These are phyloP conservation scores for Apiospora aurea DNA, from an alignment of 2,329 filamentous ascomycete species.

Conservation along the genomic window DNA sequence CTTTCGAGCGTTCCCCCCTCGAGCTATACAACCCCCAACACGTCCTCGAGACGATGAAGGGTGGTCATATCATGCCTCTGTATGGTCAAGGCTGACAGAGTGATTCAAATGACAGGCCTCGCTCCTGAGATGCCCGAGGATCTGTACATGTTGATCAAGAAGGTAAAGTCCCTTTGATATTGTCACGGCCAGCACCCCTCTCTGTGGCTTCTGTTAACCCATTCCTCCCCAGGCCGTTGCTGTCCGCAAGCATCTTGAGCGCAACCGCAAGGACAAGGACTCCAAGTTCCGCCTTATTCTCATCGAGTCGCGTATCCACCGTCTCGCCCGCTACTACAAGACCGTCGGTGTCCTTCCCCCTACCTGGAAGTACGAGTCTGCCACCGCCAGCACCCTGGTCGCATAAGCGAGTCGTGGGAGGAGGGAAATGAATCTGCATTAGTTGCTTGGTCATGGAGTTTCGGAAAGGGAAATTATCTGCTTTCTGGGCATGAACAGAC, in stretches of 20 bases:
- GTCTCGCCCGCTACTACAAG: conserved; percentile 99
- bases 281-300: conserved; percentile 99
- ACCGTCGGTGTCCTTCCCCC: conserved; percentile 84
- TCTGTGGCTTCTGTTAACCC: conserved; percentile 31
- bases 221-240: conserved; percentile 74
- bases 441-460: conserved; percentile 42
- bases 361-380: conserved; percentile 99
- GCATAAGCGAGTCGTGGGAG: conserved; percentile 65
- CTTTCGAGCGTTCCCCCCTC: conserved; percentile 8
- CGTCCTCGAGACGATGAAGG: conserved; percentile 29
- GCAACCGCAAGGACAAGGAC: conserved; percentile 99
- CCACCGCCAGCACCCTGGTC: conserved; percentile 93
- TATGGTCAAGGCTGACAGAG: conserved; percentile 93
- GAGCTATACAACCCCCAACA: conserved; percentile 24
- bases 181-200: background rate
- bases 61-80: conserved; percentile 69
- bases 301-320: conserved; percentile 99
- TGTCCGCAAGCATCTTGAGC: conserved; percentile 99
- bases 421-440: conserved; percentile 34
- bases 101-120: conserved; percentile 83
- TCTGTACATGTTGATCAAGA: conserved; percentile 99
- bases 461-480: conserved; percentile 41
- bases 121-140: conserved; percentile 99
- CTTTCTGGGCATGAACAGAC: conserved; percentile 33
- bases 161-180: conserved; percentile 66